Percentiles rank a stretch among this genome's conserved stretches.
Conservation (phyloP, 2,329 filamentous ascomycete genomes). For the Calonectria fujianensis region DNA sequence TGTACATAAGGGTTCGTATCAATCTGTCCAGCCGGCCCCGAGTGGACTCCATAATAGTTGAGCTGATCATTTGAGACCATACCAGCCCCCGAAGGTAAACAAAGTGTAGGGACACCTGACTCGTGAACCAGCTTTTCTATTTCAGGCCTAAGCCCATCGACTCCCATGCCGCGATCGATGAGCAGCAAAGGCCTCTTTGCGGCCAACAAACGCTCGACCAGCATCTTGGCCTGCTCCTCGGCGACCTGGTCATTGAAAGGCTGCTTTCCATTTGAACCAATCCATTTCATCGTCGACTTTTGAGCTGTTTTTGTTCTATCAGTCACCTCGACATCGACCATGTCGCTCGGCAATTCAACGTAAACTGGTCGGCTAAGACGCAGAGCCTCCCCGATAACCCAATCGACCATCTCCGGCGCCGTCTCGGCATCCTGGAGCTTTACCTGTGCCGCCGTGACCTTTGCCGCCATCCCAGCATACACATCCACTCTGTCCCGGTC, state of each 20-base stretch:
- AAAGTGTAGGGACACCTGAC: not conserved
- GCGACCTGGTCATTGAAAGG: not conserved
- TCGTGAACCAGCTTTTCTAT: not conserved
- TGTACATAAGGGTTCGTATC: not conserved
- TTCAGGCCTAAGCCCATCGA: not conserved
- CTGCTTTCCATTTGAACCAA: too few species aligned
- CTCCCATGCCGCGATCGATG: constrained; percentile 6
- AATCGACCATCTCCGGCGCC: constrained; percentile 16
- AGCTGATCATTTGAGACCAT: constrained; percentile 1
- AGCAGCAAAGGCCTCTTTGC: not conserved
- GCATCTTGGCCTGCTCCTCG: not conserved
- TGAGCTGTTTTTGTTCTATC: not conserved
- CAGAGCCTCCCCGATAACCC: not conserved
- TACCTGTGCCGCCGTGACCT: constrained; percentile 4
- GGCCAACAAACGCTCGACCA: not conserved
- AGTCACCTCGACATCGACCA: not conserved
- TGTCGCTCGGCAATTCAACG: constrained; percentile 1
- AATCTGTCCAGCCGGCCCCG: not conserved
- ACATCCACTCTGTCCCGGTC: not conserved
- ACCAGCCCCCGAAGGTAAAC: not conserved
- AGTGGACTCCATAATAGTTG: constrained; percentile 15
- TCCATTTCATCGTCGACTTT: too few species aligned
- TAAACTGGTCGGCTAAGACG: constrained; percentile 12
- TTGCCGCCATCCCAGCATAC: not conserved
- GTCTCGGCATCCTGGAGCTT: not conserved